Evolutionary conservation across 2,329 filamentous ascomycete genomes (phyloP), one percentile per base, ranked within the genome.

Genomic region (Pseudogymnoascus destructans): DNA sequence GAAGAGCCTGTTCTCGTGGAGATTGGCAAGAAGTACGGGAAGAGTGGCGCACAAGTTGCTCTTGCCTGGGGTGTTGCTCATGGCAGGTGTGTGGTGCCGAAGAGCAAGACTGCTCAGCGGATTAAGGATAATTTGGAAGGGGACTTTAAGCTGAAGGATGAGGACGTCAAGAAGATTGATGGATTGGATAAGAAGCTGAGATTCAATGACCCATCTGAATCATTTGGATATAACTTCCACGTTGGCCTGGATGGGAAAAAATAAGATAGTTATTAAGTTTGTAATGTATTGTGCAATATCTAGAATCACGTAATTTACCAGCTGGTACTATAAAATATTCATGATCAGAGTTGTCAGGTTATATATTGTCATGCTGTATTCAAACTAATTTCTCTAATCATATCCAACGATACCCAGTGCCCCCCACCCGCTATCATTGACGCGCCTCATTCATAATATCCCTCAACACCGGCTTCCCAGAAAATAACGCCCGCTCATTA

Each of bases 401-500:
- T 30, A 52, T 52, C 46, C 46, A 52, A 52, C 46, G 2, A 19
- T 15, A 19, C 23, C 36, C 30, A 15, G 15, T 35, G 2, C 9
- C 36, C 55, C 5, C 5, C 36, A 57, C 30, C 10, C 5, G 4
- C 19, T 17, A 52, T 52, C 46, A 52, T 30, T 52, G 46, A 52
- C 23, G 46, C 46, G 82, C 74, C 63, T 90, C 87, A 71, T 93
- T 89, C 65, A 90, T 75, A 63, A 95, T 83, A 74, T 92, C 86
- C 67, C 81, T 80, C 67, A 91, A 75, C 58, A 95, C 77, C 33
- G 82, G 80, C 66, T 82, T 82, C 33, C 79, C 81, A 60, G 81
- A 83, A 63, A 89, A 70, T 60, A 92, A 72, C 30, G 78, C 76
- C 63, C 78, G 80, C 57, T 79, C 78, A 0, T 83, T 82, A 49